Percentiles rank a stretch among this genome's conserved stretches.
Conservation (phyloP, 2,329 filamentous ascomycete genomes). For the Apiospora kogelbergensis region DNA sequence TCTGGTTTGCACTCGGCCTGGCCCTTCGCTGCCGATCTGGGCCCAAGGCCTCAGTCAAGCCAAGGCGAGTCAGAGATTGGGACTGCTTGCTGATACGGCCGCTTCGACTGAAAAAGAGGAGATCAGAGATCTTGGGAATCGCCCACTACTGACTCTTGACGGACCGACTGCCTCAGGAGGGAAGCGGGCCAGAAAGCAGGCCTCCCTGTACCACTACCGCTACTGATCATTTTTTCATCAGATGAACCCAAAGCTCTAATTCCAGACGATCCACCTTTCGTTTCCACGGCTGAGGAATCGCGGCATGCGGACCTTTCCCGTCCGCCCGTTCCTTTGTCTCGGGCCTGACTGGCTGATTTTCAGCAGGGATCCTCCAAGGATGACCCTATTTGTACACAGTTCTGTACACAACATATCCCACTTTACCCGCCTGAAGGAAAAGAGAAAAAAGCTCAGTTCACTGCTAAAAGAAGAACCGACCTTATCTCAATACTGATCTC, state of each 20-base stretch:
- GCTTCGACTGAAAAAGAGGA: too few relatives aligned
- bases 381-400: too few relatives aligned
- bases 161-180: too few relatives aligned
- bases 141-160: neutral
- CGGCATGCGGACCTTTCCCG: constrained; percentile 3
- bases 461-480: neutral
- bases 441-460: neutral
- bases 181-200: too few relatives aligned
- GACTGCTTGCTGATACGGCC: too few relatives aligned
- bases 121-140: neutral
- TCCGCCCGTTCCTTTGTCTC: neutral
- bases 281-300: neutral
- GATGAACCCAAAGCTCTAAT: neutral
- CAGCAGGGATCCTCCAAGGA: neutral
- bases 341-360: neutral
- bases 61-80: neutral
- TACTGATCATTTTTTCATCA: neutral
- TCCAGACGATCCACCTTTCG: neutral
- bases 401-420: too few relatives aligned
- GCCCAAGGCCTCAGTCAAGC: neutral
- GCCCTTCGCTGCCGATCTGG: neutral
- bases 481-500: neutral
- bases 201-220: too few relatives aligned
- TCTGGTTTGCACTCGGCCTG: neutral
- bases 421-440: neutral